Percentiles rank a stretch among this genome's conserved stretches.
These are phyloP conservation scores for Phytophthora chlamydospora DNA, from an alignment of 352 stramenopile species.

Conservation along the genomic window DNA sequence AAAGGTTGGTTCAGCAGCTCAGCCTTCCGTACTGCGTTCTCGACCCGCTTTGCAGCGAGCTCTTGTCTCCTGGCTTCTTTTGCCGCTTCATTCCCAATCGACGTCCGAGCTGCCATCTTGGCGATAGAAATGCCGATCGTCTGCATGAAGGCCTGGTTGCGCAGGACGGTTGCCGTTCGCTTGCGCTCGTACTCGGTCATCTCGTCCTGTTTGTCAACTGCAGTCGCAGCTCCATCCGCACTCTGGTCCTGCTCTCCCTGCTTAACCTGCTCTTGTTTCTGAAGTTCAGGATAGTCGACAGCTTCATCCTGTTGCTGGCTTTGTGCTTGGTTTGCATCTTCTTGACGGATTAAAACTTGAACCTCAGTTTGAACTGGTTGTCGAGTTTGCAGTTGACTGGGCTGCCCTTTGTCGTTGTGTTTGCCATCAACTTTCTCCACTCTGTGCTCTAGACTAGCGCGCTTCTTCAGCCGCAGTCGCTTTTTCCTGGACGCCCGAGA, in stretches of 20 bases:
- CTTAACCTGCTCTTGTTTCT: no score
- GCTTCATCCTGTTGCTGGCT: no score
- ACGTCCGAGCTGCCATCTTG: slow-evolving; percentile 56
- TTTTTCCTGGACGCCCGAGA: slow-evolving; percentile 25
- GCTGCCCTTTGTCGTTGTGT: background rate
- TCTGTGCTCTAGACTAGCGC: slow-evolving; percentile 7
- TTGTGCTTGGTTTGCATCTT: no score
- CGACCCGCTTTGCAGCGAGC: slow-evolving; percentile 5
- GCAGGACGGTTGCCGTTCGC: slow-evolving; percentile 70
- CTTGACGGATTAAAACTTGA: no score
- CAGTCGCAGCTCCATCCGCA: background rate
- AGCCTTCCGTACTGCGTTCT: background rate
- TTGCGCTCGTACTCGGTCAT: slow-evolving; percentile 73
- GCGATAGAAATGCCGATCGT: slow-evolving; percentile 65
- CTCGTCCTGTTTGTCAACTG: background rate
- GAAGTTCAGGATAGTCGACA: no score
- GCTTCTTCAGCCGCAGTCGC: slow-evolving; percentile 15
- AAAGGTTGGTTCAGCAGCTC: slow-evolving; percentile 17
- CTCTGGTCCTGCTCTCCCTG: no score
- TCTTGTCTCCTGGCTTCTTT: slow-evolving; percentile 22
- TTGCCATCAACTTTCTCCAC: background rate
- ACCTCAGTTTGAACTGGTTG: no score
- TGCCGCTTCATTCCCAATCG: slow-evolving; percentile 18
- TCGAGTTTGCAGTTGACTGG: no score
- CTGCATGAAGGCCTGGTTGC: slow-evolving; percentile 72